Base-by-base conservation (phyloP, 257 asterid species). In the Anisodus acutangulus region DNA sequence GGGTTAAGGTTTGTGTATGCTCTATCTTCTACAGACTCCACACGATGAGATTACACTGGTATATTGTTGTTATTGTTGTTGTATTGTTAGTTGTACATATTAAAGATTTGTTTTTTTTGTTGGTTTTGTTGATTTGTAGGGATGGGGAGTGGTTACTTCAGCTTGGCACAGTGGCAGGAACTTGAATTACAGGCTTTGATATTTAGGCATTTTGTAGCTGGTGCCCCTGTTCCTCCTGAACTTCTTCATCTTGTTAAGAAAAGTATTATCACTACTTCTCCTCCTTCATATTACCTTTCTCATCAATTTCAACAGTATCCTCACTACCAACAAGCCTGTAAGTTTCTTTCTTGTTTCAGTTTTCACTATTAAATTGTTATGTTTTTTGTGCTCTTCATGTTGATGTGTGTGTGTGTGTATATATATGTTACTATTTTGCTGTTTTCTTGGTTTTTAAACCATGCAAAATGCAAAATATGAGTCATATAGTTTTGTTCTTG, bases 91-190 rank as follows among this genome's bases (percentile, higher is more conserved):
- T 47, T 72, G 31, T 9, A 45, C 58, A 79, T 60, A 6, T 37
- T 8, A 49, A 49, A 22, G 19, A 58, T 9, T n/a, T 45, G 2
- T 78, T 7, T 19, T 43, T 12, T 54, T 68, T 17, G 70, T 1
- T 35, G 9, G 17, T 47, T 83, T 12, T 84, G 8, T 74, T 12
- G 9, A 49, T 17, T 35, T 83, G 1, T 31, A 93, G 98, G 92
- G 71, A 91, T 91, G 90, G 97, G 91, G 31, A 94, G 92, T 47
- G 89, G 94, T 88, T 91, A 89, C 84, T 94, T 95, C 91, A 95
- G 97, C 91, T 85, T 87, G 91, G 87, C 89, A 1, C 99, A 95
- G 80, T 94, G 99, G 99, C 98, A 95, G 87, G 99, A 95, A 70
- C 96, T 95, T 74, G 97, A 95, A 84, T 89, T 95, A 7, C 98